These are phyloP conservation scores for Biancaea sappan DNA, from an alignment of 306 rosid species.

Conservation along the genomic window DNA sequence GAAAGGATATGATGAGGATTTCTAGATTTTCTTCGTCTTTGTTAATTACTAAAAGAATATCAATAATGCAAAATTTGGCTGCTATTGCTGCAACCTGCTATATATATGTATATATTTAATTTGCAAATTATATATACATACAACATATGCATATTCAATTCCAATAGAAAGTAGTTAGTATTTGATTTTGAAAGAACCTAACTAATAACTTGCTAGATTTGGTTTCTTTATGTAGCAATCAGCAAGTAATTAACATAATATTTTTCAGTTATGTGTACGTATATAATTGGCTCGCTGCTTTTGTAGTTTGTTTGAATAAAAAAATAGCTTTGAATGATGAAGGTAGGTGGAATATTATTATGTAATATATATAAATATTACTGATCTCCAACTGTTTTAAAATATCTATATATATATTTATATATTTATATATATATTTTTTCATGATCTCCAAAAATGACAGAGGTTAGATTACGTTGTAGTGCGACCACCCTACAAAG, in stretches of 20 bases:
- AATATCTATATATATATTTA: too few relatives aligned
- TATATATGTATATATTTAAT: not conserved
- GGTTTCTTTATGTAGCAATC: not conserved
- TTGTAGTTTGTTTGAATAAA: not conserved
- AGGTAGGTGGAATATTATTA: conserved; percentile 8
- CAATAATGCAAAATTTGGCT: conserved; percentile 2
- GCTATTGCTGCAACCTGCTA: not conserved
- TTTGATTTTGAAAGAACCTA: not conserved
- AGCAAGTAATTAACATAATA: not conserved
- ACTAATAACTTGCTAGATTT: conserved; percentile 4
- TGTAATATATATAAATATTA: not conserved
- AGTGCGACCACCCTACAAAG: conserved; percentile 47
- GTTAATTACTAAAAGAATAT: not conserved
- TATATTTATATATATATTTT: too few relatives aligned
- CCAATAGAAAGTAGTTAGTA: conserved; percentile 8
- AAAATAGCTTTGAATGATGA: conserved; percentile 6
- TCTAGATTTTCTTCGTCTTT: not conserved
- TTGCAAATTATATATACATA: not conserved
- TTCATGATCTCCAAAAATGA: conserved; percentile 41
- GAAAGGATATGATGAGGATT: conserved; percentile 6
- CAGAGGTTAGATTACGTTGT: conserved; percentile 49
- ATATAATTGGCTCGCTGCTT: not conserved
- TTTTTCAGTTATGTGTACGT: not conserved
- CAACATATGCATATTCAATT: not conserved
- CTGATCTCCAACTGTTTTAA: too few relatives aligned